phyloP scores from a whole-genome alignment of 164 flowering plant genomes.

The Vitis rupestris region DNA sequence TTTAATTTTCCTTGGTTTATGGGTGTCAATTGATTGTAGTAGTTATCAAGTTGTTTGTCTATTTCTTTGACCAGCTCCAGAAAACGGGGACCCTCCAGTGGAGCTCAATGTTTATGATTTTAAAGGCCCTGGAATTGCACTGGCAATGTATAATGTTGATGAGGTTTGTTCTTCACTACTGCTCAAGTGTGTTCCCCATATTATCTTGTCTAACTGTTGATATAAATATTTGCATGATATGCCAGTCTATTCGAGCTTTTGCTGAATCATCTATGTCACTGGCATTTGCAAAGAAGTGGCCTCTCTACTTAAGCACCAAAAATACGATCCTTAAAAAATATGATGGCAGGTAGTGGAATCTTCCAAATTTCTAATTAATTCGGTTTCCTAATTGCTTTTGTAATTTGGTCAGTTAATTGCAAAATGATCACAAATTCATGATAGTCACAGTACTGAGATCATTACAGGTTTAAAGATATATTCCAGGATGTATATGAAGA shows the following conservation, averaged over 20 bases:
- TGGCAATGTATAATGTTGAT: slow-evolving; percentile 97
- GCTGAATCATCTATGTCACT: slow-evolving; percentile 95
- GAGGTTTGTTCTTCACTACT: slow-evolving; percentile 48
- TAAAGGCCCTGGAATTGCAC: slow-evolving; percentile 87
- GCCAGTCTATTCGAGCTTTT: slow-evolving; percentile 89
- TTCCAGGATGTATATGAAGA: slow-evolving; percentile 93
- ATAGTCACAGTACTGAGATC: slow-evolving; percentile 6
- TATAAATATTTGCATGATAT: slow-evolving; percentile 7
- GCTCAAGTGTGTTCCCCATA: neutral
- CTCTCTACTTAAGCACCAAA: slow-evolving; percentile 96
- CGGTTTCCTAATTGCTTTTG: neutral
- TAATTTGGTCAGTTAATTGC: neutral
- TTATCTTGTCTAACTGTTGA: neutral
- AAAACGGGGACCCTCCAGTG: slow-evolving; percentile 51
- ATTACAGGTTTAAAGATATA: slow-evolving; percentile 89
- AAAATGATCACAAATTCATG: neutral
- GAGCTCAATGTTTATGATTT: slow-evolving; percentile 89
- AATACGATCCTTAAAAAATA: slow-evolving; percentile 96
- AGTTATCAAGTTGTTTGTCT: neutral
- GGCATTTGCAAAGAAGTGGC: slow-evolving; percentile 94
- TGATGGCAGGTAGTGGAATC: slow-evolving; percentile 81
- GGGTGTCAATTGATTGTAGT: no score
- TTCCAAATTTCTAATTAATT: neutral
- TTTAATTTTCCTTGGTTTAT: neutral
- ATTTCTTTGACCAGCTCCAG: slow-evolving; percentile 55